Conservation (phyloP, 176 grass and related monocot species). For the Panicum miliaceum region DNA sequence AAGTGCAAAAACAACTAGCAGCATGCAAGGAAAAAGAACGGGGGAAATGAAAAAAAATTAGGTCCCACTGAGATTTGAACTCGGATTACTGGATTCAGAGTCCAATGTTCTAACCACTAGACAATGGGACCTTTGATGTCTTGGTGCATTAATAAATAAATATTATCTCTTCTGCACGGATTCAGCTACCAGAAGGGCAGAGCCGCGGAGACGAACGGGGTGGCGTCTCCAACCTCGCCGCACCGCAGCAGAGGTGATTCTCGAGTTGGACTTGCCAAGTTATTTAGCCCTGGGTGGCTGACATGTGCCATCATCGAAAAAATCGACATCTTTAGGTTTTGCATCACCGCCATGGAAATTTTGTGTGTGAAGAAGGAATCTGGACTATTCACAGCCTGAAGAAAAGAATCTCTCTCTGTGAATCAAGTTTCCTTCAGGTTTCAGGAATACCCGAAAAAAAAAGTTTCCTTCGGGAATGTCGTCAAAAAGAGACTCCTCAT, state of each 20-base stretch:
- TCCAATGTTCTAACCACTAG: constrained; percentile 80
- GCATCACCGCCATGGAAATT: constrained; percentile 59
- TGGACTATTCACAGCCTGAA: constrained; percentile 54
- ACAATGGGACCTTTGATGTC: constrained; percentile 53
- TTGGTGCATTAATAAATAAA: too few relatives aligned
- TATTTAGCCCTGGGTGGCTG: too few relatives aligned
- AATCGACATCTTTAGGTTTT: constrained; percentile 58
- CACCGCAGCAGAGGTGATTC: too few relatives aligned
- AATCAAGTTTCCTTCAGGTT: too few relatives aligned
- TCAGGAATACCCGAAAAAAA: too few relatives aligned
- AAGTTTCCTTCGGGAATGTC: too few relatives aligned
- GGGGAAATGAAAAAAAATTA: background rate
- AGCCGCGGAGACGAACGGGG: too few relatives aligned
- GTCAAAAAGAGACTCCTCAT: too few relatives aligned
- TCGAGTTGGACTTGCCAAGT: background rate
- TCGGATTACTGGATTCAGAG: constrained; percentile 83
- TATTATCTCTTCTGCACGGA: too few relatives aligned
- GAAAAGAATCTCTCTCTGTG: background rate
- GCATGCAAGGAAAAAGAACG: too few relatives aligned
- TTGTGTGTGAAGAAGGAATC: constrained; percentile 57
- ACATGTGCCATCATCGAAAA: constrained; percentile 54
- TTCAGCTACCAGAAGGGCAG: too few relatives aligned
- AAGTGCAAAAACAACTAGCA: too few relatives aligned
- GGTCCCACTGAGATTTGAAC: constrained; percentile 80
- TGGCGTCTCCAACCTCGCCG: background rate